Evolutionary conservation across 345 rosid species (phyloP).

Genomic region (Gossypium anomalum): DNA sequence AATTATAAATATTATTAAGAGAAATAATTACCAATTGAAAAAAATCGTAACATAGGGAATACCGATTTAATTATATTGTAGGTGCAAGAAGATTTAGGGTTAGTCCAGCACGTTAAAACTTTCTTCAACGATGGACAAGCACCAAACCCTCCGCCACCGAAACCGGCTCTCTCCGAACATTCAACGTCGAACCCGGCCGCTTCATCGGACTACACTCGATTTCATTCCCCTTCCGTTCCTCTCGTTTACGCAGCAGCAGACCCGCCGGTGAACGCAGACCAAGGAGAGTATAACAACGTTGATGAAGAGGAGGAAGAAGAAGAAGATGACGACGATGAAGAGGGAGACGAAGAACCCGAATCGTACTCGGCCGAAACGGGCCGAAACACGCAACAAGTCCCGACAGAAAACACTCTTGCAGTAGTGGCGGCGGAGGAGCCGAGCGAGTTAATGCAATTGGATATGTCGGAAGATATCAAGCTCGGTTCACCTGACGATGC

Average conservation of each 20-base stretch:
- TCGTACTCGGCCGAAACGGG: constrained; percentile 44
- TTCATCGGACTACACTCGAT: constrained; percentile 44
- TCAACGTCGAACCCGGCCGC: constrained; percentile 64
- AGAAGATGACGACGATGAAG: background rate
- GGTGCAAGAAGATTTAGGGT: constrained; percentile 52
- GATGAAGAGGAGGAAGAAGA: constrained; percentile 25
- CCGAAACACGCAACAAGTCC: constrained; percentile 17
- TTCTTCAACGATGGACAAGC: constrained; percentile 42
- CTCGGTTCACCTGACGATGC: constrained; percentile 71
- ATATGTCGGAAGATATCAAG: constrained; percentile 73
- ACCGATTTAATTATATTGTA: background rate
- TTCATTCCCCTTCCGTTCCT: constrained; percentile 12
- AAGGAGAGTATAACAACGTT: constrained; percentile 33
- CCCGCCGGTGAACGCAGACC: constrained; percentile 23
- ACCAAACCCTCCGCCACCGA: constrained; percentile 43
- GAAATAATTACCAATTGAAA: no score
- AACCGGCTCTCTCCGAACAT: constrained; percentile 78
- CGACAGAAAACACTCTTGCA: background rate
- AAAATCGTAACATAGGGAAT: constrained; percentile 31
- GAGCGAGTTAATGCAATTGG: constrained; percentile 64
- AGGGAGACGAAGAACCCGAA: constrained; percentile 27
- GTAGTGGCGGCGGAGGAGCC: constrained; percentile 38
- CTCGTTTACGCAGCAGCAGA: constrained; percentile 25
- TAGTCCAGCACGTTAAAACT: constrained; percentile 44
- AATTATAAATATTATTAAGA: background rate